Evolutionary conservation across 805 yeast species (phyloP).

Genomic region (Cyberlindnera nakhonratchasimensis): DNA sequence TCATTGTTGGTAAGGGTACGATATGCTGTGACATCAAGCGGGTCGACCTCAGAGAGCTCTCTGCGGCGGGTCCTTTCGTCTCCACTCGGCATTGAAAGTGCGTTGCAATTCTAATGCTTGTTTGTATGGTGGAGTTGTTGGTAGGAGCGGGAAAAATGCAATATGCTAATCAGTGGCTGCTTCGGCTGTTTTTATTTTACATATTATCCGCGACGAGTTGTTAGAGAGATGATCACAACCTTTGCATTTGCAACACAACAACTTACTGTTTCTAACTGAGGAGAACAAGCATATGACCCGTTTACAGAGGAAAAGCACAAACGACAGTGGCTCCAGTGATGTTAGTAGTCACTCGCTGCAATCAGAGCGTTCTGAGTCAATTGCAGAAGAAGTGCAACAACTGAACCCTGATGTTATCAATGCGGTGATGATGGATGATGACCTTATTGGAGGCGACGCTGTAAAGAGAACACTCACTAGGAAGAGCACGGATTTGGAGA

Average conservation of each 20-base stretch:
- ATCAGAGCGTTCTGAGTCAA: conserved; percentile 8
- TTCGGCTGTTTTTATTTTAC: too few relatives aligned
- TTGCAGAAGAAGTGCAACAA: conserved; percentile 16
- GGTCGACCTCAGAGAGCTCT: conserved; percentile 16
- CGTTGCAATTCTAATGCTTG: too few relatives aligned
- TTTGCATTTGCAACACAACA: background rate
- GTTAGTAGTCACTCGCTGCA: conserved; percentile 3
- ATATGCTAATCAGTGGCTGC: too few relatives aligned
- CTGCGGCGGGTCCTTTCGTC: conserved; percentile 2
- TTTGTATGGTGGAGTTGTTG: too few relatives aligned
- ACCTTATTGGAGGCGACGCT: conserved; percentile 10
- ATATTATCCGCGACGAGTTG: too few relatives aligned
- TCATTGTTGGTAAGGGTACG: conserved; percentile 13
- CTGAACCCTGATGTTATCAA: conserved; percentile 17
- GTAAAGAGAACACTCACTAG: conserved; percentile 5
- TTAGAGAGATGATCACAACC: too few relatives aligned
- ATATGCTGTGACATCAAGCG: conserved; percentile 12
- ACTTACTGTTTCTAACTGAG: background rate
- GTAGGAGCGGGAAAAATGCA: too few relatives aligned
- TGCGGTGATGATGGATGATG: conserved; percentile 14
- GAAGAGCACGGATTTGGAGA: conserved; percentile 1
- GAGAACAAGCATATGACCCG: background rate
- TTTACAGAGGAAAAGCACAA: background rate
- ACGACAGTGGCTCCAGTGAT: background rate
- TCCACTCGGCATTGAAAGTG: background rate